Evolutionary conservation across 2,329 filamentous ascomycete species (phyloP).

Genomic region (Cercospora sp.): DNA sequence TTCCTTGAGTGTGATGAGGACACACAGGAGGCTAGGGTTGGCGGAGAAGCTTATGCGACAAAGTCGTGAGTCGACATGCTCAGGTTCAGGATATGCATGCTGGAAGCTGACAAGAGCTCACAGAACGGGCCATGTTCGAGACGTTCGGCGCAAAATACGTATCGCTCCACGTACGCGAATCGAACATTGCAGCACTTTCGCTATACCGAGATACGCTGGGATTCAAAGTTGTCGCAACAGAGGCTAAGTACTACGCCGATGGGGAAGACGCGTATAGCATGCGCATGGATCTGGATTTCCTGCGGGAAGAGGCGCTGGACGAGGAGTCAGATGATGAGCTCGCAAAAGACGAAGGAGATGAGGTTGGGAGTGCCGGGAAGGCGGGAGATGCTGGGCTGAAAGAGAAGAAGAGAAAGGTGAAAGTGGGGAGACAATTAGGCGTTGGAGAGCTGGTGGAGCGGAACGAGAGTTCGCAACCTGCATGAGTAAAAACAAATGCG

Average conservation of each 20-base stretch:
- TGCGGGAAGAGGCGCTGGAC: constrained; percentile 56
- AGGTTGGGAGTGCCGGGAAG: constrained; percentile 24
- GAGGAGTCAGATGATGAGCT: constrained; percentile 45
- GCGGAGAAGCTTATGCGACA: constrained; percentile 98
- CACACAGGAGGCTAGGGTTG: constrained; percentile 84
- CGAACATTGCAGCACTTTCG: constrained; percentile 85
- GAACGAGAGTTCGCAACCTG: constrained; percentile 22
- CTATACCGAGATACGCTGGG: constrained; percentile 91
- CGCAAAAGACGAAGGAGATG: constrained; percentile 44
- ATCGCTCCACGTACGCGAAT: constrained; percentile 90
- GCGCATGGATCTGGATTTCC: constrained; percentile 73
- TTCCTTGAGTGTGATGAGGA: constrained; percentile 91
- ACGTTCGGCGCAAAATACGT: constrained; percentile 90
- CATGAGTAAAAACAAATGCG: too few relatives aligned
- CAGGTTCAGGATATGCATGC: background rate
- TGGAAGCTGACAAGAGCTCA: constrained; percentile 10
- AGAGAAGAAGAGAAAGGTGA: constrained; percentile 74
- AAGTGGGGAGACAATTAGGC: constrained; percentile 76
- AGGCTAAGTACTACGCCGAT: constrained; percentile 92
- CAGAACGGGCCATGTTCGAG: constrained; percentile 95
- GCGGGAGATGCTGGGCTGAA: constrained; percentile 32
- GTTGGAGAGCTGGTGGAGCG: constrained; percentile 72
- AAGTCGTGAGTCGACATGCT: constrained; percentile 65
- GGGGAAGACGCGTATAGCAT: constrained; percentile 95
- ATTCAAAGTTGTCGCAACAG: constrained; percentile 83